phyloP scores from a whole-genome alignment of 352 stramenopile species.

The Pythium guiyangense region DNA sequence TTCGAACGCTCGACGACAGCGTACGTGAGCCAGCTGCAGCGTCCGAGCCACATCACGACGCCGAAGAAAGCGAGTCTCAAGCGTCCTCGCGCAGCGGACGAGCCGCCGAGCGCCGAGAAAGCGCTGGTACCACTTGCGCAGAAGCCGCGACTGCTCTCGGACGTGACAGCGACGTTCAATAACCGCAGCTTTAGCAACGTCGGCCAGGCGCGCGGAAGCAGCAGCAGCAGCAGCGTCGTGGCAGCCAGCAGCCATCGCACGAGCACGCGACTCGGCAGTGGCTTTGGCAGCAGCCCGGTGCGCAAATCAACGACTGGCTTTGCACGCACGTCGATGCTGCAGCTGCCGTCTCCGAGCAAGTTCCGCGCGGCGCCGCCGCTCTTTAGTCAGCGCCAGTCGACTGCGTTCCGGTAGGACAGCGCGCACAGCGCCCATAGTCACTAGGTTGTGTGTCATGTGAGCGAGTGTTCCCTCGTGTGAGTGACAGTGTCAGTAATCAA shows the following conservation, averaged over 20 bases:
- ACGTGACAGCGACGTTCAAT: constrained; percentile 20
- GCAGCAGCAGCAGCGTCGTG: neutral
- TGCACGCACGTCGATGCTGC: constrained; percentile 4
- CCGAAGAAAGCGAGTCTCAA: constrained; percentile 61
- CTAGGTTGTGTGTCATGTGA: too few relatives aligned
- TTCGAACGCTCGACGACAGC: neutral
- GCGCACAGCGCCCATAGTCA: too few relatives aligned
- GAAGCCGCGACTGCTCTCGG: constrained; percentile 45
- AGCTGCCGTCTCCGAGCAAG: constrained; percentile 44
- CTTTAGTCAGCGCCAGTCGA: constrained; percentile 39
- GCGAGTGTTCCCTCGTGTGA: too few relatives aligned
- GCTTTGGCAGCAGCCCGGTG: constrained; percentile 15
- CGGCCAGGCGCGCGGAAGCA: constrained; percentile 9
- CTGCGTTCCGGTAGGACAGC: constrained; percentile 18
- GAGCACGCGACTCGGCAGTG: neutral
- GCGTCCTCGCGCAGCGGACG: constrained; percentile 34
- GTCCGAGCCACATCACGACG: constrained; percentile 38
- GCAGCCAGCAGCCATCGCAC: neutral
- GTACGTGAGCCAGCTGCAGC: constrained; percentile 36
- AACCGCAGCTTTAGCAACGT: constrained; percentile 17
- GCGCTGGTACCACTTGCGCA: constrained; percentile 22
- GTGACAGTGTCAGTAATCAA: too few relatives aligned
- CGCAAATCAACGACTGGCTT: constrained; percentile 9
- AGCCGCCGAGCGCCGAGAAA: constrained; percentile 43
- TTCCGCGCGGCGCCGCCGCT: constrained; percentile 32